Evolutionary conservation across 192 early-diverging fungal genomes (phyloP).

Genomic region (Dispira simplex): DNA sequence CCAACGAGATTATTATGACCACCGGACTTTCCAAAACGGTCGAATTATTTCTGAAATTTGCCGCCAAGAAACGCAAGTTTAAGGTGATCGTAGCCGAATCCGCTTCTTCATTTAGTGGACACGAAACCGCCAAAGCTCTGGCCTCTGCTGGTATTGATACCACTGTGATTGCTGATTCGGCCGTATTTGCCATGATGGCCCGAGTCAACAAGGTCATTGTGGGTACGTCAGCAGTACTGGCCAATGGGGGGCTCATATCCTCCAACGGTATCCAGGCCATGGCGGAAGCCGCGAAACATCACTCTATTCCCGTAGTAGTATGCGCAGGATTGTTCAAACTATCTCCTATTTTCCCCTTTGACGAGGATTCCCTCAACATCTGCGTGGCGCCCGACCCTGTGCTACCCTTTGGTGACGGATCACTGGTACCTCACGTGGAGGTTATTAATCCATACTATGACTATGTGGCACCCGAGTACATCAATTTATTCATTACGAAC

Average conservation of each 20-base stretch:
- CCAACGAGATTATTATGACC: slow-evolving; percentile 93
- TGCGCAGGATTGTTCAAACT: slow-evolving; percentile 81
- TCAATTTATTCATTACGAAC: slow-evolving; percentile 83
- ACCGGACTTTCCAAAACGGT: slow-evolving; percentile 78
- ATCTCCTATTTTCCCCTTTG: slow-evolving; percentile 76
- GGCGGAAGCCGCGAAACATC: slow-evolving; percentile 82
- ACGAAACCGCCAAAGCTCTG: slow-evolving; percentile 63
- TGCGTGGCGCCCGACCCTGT: slow-evolving; percentile 64
- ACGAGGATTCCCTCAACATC: slow-evolving; percentile 70
- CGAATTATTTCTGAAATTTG: slow-evolving; percentile 66
- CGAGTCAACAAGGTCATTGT: slow-evolving; percentile 95
- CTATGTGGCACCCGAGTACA: slow-evolving; percentile 81
- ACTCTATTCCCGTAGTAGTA: slow-evolving; percentile 87
- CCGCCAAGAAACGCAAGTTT: slow-evolving; percentile 74
- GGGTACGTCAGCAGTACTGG: slow-evolving; percentile 83
- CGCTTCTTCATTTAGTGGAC: slow-evolving; percentile 76
- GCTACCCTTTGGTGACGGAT: slow-evolving; percentile 63
- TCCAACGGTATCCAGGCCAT: slow-evolving; percentile 64
- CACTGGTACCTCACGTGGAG: slow-evolving; percentile 60
- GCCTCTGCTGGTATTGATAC: slow-evolving; percentile 72
- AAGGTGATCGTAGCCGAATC: slow-evolving; percentile 92
- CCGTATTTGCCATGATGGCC: slow-evolving; percentile 94
- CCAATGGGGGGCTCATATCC: slow-evolving; percentile 85
- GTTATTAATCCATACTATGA: slow-evolving; percentile 82
- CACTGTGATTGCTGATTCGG: slow-evolving; percentile 80